Percentiles rank a stretch among this genome's conserved stretches.
These are phyloP conservation scores for Ganoderma sinense DNA, from an alignment of 1,284 basidiomycete genomes.

Conservation along the genomic window DNA sequence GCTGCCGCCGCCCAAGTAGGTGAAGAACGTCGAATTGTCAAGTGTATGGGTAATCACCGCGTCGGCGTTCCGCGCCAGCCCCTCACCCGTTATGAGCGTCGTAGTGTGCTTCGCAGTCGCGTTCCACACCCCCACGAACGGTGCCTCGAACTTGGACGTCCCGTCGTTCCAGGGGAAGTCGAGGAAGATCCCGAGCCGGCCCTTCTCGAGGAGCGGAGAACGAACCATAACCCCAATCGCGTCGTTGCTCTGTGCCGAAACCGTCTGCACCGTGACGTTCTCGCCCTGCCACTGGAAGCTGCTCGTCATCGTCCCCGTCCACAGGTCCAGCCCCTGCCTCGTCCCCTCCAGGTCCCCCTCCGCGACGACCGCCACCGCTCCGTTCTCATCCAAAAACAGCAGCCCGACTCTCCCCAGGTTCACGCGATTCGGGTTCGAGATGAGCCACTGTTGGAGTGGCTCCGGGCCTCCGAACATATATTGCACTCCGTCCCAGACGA, in stretches of 20 bases:
- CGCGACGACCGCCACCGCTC: conserved; percentile 43
- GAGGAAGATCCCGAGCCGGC: conserved; percentile 57
- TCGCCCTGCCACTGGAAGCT: conserved; percentile 48
- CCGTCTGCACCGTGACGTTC: conserved; percentile 48
- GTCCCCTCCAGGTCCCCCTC: conserved; percentile 48
- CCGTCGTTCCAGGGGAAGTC: conserved; percentile 73
- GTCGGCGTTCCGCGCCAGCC: conserved; percentile 33
- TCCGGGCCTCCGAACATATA: conserved; percentile 61
- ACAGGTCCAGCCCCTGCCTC: conserved; percentile 58
- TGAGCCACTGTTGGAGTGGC: conserved; percentile 62
- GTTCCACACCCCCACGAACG: conserved; percentile 63
- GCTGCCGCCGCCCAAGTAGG: conserved; percentile 50
- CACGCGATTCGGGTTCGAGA: conserved; percentile 63
- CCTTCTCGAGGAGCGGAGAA: conserved; percentile 50
- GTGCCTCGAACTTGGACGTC: conserved; percentile 59
- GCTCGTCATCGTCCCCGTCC: conserved; percentile 60
- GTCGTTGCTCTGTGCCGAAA: conserved; percentile 49
- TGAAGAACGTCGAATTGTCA: conserved; percentile 51
- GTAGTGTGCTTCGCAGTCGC: conserved; percentile 58
- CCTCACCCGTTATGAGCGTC: conserved; percentile 34
- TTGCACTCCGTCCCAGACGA: conserved; percentile 58
- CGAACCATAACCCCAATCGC: conserved; percentile 49
- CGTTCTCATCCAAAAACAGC: conserved; percentile 46
- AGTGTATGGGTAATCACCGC: conserved; percentile 54
- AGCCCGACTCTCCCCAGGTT: conserved; percentile 62